phyloP scores from a whole-genome alignment of 257 asterid species.

The Solanum dulcamara region DNA sequence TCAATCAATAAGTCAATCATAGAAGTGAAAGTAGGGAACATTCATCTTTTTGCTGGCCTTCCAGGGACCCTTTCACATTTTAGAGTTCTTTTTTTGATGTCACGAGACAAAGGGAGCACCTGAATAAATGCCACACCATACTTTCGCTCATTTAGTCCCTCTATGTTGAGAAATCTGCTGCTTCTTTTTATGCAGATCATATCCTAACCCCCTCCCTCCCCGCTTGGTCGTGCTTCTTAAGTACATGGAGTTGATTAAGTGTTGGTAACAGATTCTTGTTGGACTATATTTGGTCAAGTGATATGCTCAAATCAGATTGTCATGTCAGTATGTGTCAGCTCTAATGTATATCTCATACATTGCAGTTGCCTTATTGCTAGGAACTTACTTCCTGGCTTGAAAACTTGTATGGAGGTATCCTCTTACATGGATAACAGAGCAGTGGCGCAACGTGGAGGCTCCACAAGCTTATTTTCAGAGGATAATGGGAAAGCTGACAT shows the following conservation, averaged over 20 bases:
- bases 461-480: slow-evolving; percentile 33
- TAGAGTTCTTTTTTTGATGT: not conserved
- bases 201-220: not conserved
- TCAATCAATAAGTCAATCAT: not conserved
- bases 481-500: slow-evolving; percentile 42
- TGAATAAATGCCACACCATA: not conserved
- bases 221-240: not conserved
- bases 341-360: slow-evolving; percentile 3
- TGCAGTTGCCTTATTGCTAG: slow-evolving; percentile 87
- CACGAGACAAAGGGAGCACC: not conserved
- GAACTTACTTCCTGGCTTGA: slow-evolving; percentile 82
- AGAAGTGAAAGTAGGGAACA: not conserved
- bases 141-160: not conserved
- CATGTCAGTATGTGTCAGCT: not conserved
- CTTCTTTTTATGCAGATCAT: not conserved
- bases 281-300: not conserved
- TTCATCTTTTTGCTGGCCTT: not conserved
- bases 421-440: slow-evolving; percentile 65
- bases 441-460: slow-evolving; percentile 35
- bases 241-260: not conserved
- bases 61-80: not conserved
- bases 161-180: not conserved
- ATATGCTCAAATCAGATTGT: not conserved
- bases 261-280: not conserved
- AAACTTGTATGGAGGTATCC: slow-evolving; percentile 81